Conservation (phyloP, 2,329 filamentous ascomycete species). For the Penicillium griseofulvum region DNA sequence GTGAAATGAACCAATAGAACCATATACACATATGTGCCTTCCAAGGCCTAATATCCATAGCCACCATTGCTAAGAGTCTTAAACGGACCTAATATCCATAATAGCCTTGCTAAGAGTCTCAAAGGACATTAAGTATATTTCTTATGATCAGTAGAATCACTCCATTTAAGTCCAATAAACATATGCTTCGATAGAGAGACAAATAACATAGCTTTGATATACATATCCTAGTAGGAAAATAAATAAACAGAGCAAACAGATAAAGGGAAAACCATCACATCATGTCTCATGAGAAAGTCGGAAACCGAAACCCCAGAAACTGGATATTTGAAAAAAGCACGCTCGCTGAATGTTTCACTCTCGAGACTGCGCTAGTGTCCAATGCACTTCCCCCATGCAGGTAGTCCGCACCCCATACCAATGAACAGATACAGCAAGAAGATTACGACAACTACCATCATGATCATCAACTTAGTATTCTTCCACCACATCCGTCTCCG, state of each 20-base stretch:
- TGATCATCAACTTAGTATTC: conserved; percentile 89
- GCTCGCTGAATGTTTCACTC: conserved; percentile 12
- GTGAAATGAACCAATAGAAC: too few species aligned
- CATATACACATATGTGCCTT: too few species aligned
- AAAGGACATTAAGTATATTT: too few species aligned
- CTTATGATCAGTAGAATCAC: background rate
- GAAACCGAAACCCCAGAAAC: conserved; percentile 3
- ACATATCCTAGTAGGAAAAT: conserved; percentile 1
- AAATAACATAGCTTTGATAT: conserved; percentile 6
- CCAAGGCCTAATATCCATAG: too few species aligned
- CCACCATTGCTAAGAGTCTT: too few species aligned
- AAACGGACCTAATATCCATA: too few species aligned
- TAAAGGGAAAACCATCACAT: conserved; percentile 5
- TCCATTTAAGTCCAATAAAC: background rate
- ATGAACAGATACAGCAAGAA: conserved; percentile 71
- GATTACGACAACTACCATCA: conserved; percentile 67
- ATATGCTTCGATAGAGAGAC: background rate
- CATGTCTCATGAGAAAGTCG: conserved; percentile 15
- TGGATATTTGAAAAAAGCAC: conserved; percentile 1
- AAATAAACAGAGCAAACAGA: background rate
- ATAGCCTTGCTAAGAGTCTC: too few species aligned
- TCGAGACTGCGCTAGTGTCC: conserved; percentile 19
- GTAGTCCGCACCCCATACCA: conserved; percentile 69
- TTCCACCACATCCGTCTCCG: conserved; percentile 99
- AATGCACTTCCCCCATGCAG: conserved; percentile 51